phyloP scores from a whole-genome alignment of 495 filamentous ascomycete genomes.

The Penicillium mononematosum region DNA sequence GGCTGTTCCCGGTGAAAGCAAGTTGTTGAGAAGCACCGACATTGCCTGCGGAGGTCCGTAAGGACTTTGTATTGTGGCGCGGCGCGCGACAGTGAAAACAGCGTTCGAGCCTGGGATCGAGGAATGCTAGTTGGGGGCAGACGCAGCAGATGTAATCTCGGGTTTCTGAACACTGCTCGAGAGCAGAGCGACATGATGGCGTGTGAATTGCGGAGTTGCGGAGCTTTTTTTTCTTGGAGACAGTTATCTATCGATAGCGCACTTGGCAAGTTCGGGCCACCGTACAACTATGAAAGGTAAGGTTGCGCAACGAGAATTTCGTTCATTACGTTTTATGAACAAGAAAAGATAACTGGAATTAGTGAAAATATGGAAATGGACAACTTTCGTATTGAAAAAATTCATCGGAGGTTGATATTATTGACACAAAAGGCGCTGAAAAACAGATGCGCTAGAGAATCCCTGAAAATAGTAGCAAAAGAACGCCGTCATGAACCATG shows the following conservation, averaged over 20 bases:
- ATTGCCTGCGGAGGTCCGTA: constrained; percentile 12
- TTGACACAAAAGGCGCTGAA: constrained; percentile 15
- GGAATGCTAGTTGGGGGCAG: background rate
- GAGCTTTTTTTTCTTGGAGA: constrained; percentile 23
- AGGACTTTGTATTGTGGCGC: constrained; percentile 4
- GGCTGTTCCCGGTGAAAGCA: constrained; percentile 2
- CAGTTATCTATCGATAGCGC: constrained; percentile 29
- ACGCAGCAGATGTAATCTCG: constrained; percentile 11
- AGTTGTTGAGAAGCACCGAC: constrained; percentile 27
- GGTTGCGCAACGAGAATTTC: background rate
- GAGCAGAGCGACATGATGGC: constrained; percentile 36
- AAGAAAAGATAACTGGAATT: background rate
- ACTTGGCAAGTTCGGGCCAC: background rate
- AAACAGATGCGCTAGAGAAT: constrained; percentile 12
- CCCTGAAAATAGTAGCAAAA: constrained; percentile 2
- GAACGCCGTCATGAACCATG: constrained; percentile 26
- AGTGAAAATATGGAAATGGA: background rate
- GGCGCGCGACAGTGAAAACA: constrained; percentile 4
- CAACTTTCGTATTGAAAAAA: background rate
- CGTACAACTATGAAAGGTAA: constrained; percentile 1
- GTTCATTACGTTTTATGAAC: background rate
- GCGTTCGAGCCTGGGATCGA: background rate
- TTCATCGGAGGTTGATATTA: background rate
- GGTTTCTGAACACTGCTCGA: constrained; percentile 26
- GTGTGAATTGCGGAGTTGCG: constrained; percentile 19